A percentile compares a stretch with the other conserved stretches of the same genome.
Evolutionary conservation across 192 early-diverging fungal genomes (phyloP).

Genomic region (Rhizoclosmatium globosum): DNA sequence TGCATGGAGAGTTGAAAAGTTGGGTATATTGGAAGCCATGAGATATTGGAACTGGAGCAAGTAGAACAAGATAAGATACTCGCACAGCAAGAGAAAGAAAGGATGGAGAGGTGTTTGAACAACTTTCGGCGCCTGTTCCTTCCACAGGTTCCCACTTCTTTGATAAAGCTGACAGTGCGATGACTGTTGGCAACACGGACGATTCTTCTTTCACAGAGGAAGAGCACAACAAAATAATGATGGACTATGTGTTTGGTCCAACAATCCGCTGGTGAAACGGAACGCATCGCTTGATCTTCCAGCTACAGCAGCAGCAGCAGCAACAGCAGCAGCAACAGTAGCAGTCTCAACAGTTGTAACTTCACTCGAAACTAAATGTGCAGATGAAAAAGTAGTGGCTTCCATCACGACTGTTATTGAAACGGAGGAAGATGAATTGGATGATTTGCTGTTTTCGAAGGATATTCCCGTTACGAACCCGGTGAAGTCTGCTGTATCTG

Average conservation of each 20-base stretch:
- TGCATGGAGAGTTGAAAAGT: not conserved
- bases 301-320: not conserved
- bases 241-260: not conserved
- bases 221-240: not conserved
- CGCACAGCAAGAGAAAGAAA: not conserved
- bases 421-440: not conserved
- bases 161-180: too few species aligned
- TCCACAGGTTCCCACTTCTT: too few species aligned
- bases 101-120: too few species aligned
- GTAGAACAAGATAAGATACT: not conserved
- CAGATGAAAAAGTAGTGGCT: not conserved
- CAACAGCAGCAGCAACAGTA: not conserved
- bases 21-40: conserved; percentile 9
- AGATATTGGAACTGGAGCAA: conserved; percentile 12
- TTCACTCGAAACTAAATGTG: not conserved
- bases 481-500: not conserved
- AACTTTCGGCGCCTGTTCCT: too few species aligned
- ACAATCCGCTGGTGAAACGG: not conserved
- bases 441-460: not conserved
- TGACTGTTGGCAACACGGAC: too few species aligned
- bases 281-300: not conserved
- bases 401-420: not conserved
- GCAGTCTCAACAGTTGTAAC: too few species aligned
- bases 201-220: not conserved
- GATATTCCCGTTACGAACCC: not conserved